Evolutionary conservation across 768 basidiomycete species (phyloP).

Genomic region (Boletus rubroflammeus): DNA sequence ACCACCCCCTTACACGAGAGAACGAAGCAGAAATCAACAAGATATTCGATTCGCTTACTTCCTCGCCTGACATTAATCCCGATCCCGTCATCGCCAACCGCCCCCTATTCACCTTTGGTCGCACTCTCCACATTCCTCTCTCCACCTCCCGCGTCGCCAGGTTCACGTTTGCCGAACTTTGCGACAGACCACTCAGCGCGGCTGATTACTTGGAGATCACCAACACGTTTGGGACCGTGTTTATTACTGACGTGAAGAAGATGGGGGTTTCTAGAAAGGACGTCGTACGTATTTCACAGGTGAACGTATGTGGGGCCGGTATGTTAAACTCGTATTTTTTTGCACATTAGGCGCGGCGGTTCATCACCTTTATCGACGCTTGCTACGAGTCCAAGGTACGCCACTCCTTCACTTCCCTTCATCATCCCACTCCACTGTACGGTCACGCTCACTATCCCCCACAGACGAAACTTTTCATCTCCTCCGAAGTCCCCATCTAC

Average conservation of each 20-base stretch:
- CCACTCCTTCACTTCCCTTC: neutral
- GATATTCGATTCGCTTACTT: slow-evolving; percentile 73
- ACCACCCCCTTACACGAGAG: slow-evolving; percentile 67
- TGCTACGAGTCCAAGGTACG: slow-evolving; percentile 87
- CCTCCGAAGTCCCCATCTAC: slow-evolving; percentile 89
- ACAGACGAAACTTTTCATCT: slow-evolving; percentile 85
- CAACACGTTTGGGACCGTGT: slow-evolving; percentile 80
- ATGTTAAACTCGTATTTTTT: neutral
- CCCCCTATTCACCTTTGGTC: slow-evolving; percentile 83
- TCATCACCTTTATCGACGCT: slow-evolving; percentile 97
- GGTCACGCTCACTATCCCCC: slow-evolving; percentile 44
- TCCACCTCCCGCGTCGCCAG: slow-evolving; percentile 77
- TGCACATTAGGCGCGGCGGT: slow-evolving; percentile 69
- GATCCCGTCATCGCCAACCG: slow-evolving; percentile 61
- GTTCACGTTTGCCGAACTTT: slow-evolving; percentile 84
- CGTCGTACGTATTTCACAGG: slow-evolving; percentile 44
- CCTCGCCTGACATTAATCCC: slow-evolving; percentile 25
- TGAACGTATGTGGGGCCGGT: neutral
- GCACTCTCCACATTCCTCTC: slow-evolving; percentile 73
- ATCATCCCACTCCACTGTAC: neutral
- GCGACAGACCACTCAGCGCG: slow-evolving; percentile 85
- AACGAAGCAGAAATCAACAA: slow-evolving; percentile 72
- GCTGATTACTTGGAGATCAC: slow-evolving; percentile 97
- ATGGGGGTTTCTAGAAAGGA: slow-evolving; percentile 88
- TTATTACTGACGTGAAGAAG: slow-evolving; percentile 83